A percentile compares a stretch with the other conserved stretches of the same genome.
Evolutionary conservation across 352 stramenopile species (phyloP).

Genomic region (Phytophthora tubulina): DNA sequence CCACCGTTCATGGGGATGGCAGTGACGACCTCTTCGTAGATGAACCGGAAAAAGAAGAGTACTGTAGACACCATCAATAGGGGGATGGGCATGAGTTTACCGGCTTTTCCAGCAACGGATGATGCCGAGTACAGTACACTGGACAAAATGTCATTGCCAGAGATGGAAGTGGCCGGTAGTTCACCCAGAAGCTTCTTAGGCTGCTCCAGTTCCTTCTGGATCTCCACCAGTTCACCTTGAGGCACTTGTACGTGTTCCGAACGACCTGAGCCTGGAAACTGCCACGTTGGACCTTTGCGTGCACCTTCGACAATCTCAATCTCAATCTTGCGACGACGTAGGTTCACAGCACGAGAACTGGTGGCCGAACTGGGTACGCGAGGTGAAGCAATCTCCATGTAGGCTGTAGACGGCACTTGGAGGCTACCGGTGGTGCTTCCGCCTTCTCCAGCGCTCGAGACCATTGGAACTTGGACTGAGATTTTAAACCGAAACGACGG

Average conservation of each 20-base stretch:
- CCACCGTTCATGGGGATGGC: constrained; percentile 92
- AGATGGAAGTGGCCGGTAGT: constrained; percentile 86
- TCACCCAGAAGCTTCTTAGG: constrained; percentile 60
- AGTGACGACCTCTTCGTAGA: constrained; percentile 91
- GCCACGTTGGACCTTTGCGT: constrained; percentile 44
- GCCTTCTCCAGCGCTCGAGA: constrained; percentile 27
- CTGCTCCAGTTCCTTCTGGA: constrained; percentile 43
- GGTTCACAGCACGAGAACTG: constrained; percentile 32
- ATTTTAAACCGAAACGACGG: constrained; percentile 1
- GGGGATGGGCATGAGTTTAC: constrained; percentile 83
- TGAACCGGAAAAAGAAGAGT: constrained; percentile 73
- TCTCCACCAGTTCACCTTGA: constrained; percentile 44
- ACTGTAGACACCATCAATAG: constrained; percentile 75
- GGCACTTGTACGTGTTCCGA: constrained; percentile 48
- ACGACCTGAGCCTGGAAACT: constrained; percentile 51
- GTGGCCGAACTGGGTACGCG: constrained; percentile 17
- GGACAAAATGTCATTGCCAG: constrained; percentile 91
- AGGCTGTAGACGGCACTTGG: constrained; percentile 28
- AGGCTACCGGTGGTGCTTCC: constrained; percentile 24
- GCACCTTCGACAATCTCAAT: constrained; percentile 53
- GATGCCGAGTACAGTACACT: constrained; percentile 81
- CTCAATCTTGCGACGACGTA: constrained; percentile 58
- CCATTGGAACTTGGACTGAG: constrained; percentile 27
- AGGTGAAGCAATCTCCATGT: constrained; percentile 40
- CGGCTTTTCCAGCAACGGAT: constrained; percentile 54